Evolutionary conservation across 495 filamentous ascomycete species (phyloP), one percentile per base, ranked within the genome.

Genomic region (Xylaria venustula): DNA sequence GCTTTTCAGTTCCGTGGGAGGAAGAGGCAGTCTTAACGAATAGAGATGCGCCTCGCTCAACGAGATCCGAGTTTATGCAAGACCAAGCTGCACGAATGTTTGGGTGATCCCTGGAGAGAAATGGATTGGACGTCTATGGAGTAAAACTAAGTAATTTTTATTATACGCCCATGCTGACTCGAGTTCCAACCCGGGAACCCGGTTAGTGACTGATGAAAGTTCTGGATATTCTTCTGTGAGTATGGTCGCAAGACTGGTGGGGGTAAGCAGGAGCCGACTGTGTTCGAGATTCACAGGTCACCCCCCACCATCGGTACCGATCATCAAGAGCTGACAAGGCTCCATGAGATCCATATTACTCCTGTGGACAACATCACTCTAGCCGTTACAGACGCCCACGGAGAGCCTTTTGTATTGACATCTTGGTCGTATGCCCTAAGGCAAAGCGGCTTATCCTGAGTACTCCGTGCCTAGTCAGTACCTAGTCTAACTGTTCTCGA

Each of bases 171-270:
- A 44, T 55, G 37, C 37, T 37, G 25, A 46, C 48, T 32, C 36
- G 47, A 23, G 19, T 17, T 25, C 26, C 19, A 51, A 52, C 57
- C 57, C 57, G 37, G 28, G 57, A 52, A 60, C 57, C 57, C 49
- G 57, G 57, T 60, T 60, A 34, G 14, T 25, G 25, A 7, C n/a
- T 44, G 36, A 5, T 34, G 23, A n/a, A 8, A 44, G 25, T 22
- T 34, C 30, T 42, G 46, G 12, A 44, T 14, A 45, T 32, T 32
- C 45, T 42, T 7, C 22, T 52, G 17, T 22, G 47, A 52, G 34
- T 32, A 37, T 19, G 30, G 37, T 41, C 17, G n/a, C 47, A 17
- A 61, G 42, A 61, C 26, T 61, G 41, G 50, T 54, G 50, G 58
- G 50, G 58, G 42, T 45, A 4, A 12, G 26, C 20, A 26, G 40